Base-by-base conservation (phyloP, 306 rosid genomes). In the Hippophae rhamnoides region DNA sequence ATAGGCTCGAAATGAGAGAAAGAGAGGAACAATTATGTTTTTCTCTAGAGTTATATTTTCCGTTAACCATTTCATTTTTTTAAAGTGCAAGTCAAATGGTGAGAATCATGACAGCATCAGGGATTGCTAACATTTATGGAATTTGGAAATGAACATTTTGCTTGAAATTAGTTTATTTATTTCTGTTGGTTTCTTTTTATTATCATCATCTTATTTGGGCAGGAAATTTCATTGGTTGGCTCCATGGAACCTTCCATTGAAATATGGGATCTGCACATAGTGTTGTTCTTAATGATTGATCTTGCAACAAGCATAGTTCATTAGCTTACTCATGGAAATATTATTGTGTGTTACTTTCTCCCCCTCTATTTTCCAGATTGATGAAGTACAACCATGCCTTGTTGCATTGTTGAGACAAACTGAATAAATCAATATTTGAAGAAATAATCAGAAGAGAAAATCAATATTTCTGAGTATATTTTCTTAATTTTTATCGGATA, bases 191-290 rank as follows among this genome's bases (percentile, higher is more conserved):
- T 13, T 41, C 46, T 61, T 61, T 66, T 66, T 41, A 49, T 65
- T 46, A 57, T 52, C 63, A 41, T 53, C 69, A 61, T 82, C 43
- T 62, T 56, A 41, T 44, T 46, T 57, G 62, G 42, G 5, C 86
- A 87, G 98, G 98, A 57, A 90, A 81, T 66, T 87, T 87, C 64
- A 47, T 87, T 67, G 95, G 94, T 87, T 71, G 92, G 95, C 61
- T 74, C 94, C 60, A 87, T 90, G 98, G 92, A 81, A 58, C 95
- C 96, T 52, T 64, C 86, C 57, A 87, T 87, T 42, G 96, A 90
- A 81, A 87, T 90, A 65, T 90, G 95, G 95, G 95, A 90, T 77
- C 96, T 90, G 70, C 95, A 90, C 72, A 75, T 87, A 66, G 95
- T 68, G 94, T 77, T 50, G 54, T 9, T 66, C 47, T 5, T 65